Evolutionary conservation across 2,329 filamentous ascomycete species (phyloP).

Genomic region (Aspergillus terreus): DNA sequence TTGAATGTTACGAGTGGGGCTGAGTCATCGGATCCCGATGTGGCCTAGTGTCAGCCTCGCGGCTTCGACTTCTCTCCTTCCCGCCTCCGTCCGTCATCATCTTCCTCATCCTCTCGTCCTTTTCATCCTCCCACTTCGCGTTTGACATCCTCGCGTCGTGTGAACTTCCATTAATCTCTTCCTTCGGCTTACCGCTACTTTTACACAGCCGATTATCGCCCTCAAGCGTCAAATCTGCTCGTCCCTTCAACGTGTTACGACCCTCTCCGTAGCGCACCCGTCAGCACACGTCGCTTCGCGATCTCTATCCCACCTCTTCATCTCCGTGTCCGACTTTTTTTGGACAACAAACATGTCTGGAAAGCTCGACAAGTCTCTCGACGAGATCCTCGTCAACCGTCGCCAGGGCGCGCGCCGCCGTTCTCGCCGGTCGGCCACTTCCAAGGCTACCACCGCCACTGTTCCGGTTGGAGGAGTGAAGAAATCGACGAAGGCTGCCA

Average conservation of each 20-base stretch:
- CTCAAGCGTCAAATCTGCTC: not conserved
- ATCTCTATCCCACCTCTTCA: slow-evolving; percentile 1
- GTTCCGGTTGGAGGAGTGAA: slow-evolving; percentile 81
- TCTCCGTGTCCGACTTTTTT: not conserved
- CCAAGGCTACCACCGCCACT: slow-evolving; percentile 45
- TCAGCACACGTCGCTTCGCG: not conserved
- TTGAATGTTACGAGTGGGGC: too few species aligned
- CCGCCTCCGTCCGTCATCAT: slow-evolving; percentile 9
- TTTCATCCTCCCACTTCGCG: slow-evolving; percentile 14
- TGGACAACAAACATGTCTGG: slow-evolving; percentile 65
- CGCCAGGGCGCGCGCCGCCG: slow-evolving; percentile 52
- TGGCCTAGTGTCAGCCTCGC: slow-evolving; percentile 19
- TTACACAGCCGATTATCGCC: not conserved
- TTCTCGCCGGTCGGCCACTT: slow-evolving; percentile 38
- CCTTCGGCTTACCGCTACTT: not conserved
- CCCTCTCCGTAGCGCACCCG: not conserved
- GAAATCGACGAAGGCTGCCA: slow-evolving; percentile 62
- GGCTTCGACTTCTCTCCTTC: slow-evolving; percentile 14
- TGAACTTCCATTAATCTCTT: not conserved
- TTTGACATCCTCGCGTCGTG: slow-evolving; percentile 11
- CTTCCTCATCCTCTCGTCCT: slow-evolving; percentile 11
- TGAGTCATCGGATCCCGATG: slow-evolving; percentile 10
- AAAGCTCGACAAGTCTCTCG: slow-evolving; percentile 95
- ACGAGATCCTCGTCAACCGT: slow-evolving; percentile 87
- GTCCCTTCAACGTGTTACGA: not conserved